Percentiles rank a stretch among this genome's conserved stretches.
Evolutionary conservation across 2,329 filamentous ascomycete species (phyloP).

Genomic region (Emmonsiellopsis sp.): DNA sequence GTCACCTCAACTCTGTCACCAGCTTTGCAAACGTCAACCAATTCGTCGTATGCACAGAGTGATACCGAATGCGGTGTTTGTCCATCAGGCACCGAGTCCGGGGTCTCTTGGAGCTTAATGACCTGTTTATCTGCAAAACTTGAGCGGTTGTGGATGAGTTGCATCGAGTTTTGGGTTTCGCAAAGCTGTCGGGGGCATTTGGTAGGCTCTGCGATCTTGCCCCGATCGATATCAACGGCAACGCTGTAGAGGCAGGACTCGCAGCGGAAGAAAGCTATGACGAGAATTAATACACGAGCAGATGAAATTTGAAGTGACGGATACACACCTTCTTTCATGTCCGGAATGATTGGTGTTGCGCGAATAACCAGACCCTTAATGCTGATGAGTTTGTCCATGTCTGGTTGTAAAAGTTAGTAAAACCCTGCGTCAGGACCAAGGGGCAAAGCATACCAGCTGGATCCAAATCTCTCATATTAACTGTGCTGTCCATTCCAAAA

Average conservation of each 20-base stretch:
- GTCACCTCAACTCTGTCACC: slow-evolving; percentile 94
- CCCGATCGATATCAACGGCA: slow-evolving; percentile 83
- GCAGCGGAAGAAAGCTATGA: slow-evolving; percentile 81
- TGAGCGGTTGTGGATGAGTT: slow-evolving; percentile 93
- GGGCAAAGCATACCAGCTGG: slow-evolving; percentile 54
- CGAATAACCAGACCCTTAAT: slow-evolving; percentile 95
- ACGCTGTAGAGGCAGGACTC: slow-evolving; percentile 86
- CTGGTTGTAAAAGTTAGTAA: slow-evolving; percentile 28
- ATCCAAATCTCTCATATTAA: slow-evolving; percentile 90
- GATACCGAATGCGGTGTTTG: slow-evolving; percentile 97
- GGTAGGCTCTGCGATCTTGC: slow-evolving; percentile 91
- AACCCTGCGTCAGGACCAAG: background rate
- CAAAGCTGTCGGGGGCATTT: slow-evolving; percentile 77
- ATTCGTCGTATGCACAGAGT: slow-evolving; percentile 89
- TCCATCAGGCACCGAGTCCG: slow-evolving; percentile 85
- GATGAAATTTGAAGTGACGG: slow-evolving; percentile 6
- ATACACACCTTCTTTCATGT: slow-evolving; percentile 76
- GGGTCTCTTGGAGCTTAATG: slow-evolving; percentile 96
- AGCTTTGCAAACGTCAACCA: slow-evolving; percentile 96
- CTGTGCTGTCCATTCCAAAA: slow-evolving; percentile 75
- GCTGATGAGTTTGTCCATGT: slow-evolving; percentile 92
- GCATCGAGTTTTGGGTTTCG: slow-evolving; percentile 86
- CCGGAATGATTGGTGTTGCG: slow-evolving; percentile 89
- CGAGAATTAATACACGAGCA: slow-evolving; percentile 4
- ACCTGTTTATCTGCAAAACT: slow-evolving; percentile 95